Evolutionary conservation across 345 rosid genomes (phyloP).

Genomic region (Toxicodendron radicans): DNA sequence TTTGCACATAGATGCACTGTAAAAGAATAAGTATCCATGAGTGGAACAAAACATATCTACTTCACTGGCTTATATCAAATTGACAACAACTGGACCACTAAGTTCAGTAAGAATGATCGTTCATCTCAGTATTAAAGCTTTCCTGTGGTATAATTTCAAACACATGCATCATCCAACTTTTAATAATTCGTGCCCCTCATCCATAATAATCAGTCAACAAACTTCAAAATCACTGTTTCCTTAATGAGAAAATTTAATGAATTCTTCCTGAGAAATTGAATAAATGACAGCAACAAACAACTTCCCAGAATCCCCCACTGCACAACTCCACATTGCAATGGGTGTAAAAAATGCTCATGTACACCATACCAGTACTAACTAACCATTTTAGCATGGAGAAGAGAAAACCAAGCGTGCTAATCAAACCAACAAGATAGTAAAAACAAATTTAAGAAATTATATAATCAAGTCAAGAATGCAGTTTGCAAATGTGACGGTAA

Average conservation of each 20-base stretch:
- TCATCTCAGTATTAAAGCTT: not conserved
- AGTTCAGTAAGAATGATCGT: not conserved
- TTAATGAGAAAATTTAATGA: not conserved
- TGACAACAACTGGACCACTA: not conserved
- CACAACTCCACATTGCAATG: not conserved
- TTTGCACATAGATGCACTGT: no score
- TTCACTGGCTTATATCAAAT: not conserved
- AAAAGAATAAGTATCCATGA: no score
- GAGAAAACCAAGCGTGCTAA: not conserved
- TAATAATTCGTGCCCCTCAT: not conserved
- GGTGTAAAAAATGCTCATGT: not conserved
- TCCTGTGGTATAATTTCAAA: not conserved
- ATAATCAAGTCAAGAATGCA: not conserved
- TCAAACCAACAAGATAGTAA: not conserved
- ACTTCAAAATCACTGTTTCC: not conserved
- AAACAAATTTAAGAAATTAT: not conserved
- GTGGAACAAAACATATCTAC: not conserved
- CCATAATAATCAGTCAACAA: not conserved
- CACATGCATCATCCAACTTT: not conserved
- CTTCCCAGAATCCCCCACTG: not conserved
- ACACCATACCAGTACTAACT: not conserved
- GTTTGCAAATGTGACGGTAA: not conserved
- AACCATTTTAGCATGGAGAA: not conserved
- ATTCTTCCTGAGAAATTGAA: not conserved
- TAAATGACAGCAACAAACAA: not conserved